Base-by-base conservation (phyloP, 2,329 filamentous ascomycete species). In the Fusarium algeriense region DNA sequence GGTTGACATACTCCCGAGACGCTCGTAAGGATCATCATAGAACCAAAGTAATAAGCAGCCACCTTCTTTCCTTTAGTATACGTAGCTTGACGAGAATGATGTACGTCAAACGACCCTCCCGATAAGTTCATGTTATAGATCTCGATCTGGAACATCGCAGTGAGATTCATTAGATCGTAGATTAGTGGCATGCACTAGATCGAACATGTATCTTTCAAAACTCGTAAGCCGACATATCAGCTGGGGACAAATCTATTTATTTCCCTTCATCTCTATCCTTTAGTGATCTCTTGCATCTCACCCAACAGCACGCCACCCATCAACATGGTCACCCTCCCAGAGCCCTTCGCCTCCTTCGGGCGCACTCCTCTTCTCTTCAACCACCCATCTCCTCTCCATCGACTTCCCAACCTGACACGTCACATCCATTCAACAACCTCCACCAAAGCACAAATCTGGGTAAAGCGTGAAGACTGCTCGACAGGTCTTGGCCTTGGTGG, bases 31-130 rank as follows among this genome's bases (percentile, higher is more conserved):
- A 38, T 52, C 23, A 2, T 4, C 48, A 17, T 15, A 6, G 7
- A 14, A 5, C 2, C 13, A 9, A 6, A 6, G 6, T 10, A 19
- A 10, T 11, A 3, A 14, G 17, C 9, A 52, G 34, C n/a, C n/a
- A 11, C 6, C 6, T 49, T 49, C 1, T 0, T 4, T 14, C 13
- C 9, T 32, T 7, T 17, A 0, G 5, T n/a, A 12, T 38, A 11
- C 19, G 9, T 38, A n/a, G 8, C n/a, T 32, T 7, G 8, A 20
- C 26, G 15, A 2, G 2, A 15, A 30, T 9, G 12, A 30, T 20
- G 5, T 30, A 23, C 20, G 20, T 23, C 20, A 23, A 23, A 23
- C 20, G 20, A 23, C 20, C 20, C 4, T 23, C 20, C 20, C 20
- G 20, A 23, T 23, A 23, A 23, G 20, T 23, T 23, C 20, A 4